Evolutionary conservation across 1,284 basidiomycete genomes (phyloP).

Genomic region (Trametes polyzona): DNA sequence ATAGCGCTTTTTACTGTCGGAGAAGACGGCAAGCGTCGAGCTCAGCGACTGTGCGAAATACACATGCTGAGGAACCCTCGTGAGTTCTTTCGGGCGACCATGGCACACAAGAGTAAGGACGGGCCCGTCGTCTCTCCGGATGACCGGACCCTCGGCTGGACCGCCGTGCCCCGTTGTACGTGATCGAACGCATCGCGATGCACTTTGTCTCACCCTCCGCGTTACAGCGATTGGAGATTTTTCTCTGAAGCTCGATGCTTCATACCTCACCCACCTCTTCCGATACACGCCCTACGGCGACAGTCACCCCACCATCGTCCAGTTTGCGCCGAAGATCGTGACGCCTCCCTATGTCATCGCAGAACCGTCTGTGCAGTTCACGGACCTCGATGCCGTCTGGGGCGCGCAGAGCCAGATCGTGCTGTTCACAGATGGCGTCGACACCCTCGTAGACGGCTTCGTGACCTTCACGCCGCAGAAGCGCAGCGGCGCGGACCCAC

Average conservation of each 20-base stretch:
- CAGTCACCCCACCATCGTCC: neutral
- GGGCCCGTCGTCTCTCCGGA: no score
- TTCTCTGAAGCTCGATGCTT: slow-evolving; percentile 1
- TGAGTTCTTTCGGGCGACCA: neutral
- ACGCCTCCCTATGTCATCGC: slow-evolving; percentile 8
- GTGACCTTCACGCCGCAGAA: neutral
- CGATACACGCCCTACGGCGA: no score
- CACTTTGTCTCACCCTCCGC: no score
- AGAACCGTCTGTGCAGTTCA: slow-evolving; percentile 9
- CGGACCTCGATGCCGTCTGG: slow-evolving; percentile 7
- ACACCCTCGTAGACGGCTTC: slow-evolving; percentile 9
- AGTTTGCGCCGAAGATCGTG: neutral
- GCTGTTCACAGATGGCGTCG: slow-evolving; percentile 11
- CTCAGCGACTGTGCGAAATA: neutral
- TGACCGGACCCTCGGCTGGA: no score
- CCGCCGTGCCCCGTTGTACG: no score
- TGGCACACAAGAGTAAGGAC: no score
- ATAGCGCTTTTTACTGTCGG: neutral
- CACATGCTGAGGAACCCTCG: slow-evolving; percentile 1
- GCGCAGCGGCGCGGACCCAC: slow-evolving; percentile 1
- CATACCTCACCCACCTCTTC: slow-evolving; percentile 5
- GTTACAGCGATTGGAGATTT: slow-evolving; percentile 11
- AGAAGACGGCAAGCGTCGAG: neutral
- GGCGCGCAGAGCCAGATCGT: neutral
- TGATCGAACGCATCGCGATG: no score